Base-by-base conservation (phyloP, 2,329 filamentous ascomycete genomes). In the Colletotrichum sp. region DNA sequence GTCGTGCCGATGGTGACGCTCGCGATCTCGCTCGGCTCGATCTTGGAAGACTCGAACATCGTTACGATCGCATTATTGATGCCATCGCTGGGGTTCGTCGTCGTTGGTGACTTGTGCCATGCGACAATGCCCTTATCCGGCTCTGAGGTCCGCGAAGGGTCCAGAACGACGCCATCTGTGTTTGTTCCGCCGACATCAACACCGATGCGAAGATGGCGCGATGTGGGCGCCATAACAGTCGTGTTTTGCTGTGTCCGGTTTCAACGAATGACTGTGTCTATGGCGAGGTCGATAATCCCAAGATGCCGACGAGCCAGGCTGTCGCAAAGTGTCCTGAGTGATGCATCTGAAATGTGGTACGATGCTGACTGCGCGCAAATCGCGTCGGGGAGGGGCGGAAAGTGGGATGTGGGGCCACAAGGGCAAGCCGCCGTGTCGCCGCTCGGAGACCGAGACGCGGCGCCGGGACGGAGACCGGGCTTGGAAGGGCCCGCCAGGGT, bases 1-100 rank as follows among this genome's bases (percentile, higher is more conserved):
- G 90, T 91, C 1, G 88, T 90, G 67, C 89, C 89, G 75, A 90
- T 89, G 2, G 88, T 89, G 15, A 90, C 85, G 75, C 86, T 87
- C 22, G 86, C 85, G 16, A 90, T 83, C 8, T 86, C 80, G 1
- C 80, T 79, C 0, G 85, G 83, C 26, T 78, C 75, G 39, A 86
- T 81, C 9, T 75, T 69, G 18, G 83, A 80, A 4, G 81, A 76
- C 16, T 81, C 66, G 74, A 90, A 85, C 84, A 90, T 88, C 48
- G 81, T 79, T 5, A 80, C 81, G 73, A 90, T 87, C 68, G 85
- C 85, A 60, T 85, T 80, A 64, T 83, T 84, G 79, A 90, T 89
- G 48, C 88, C 88, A 15, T 82, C 77, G 77, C 86, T 88, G 2
- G 87, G 86, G 64, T 90, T 85, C 0, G 84, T 81, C 2, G 88